A percentile compares a stretch with the other conserved stretches of the same genome.
phyloP scores from a whole-genome alignment of 2,329 filamentous ascomycete genomes.

The Stylonectria norvegica region DNA sequence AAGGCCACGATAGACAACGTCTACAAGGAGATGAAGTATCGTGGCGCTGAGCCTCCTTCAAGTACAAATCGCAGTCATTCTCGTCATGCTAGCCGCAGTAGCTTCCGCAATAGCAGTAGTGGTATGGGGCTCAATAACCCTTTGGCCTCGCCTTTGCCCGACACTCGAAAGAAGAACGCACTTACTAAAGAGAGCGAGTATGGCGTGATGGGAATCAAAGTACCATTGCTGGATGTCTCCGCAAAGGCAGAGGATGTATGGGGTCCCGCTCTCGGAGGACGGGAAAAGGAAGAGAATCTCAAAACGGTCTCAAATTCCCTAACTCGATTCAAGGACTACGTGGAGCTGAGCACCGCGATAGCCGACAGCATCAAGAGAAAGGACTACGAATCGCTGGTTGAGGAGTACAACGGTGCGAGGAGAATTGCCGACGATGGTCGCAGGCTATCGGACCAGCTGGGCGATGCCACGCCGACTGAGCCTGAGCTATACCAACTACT shows the following conservation, averaged over 20 bases:
- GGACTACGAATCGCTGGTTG: slow-evolving; percentile 83
- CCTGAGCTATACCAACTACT: slow-evolving; percentile 81
- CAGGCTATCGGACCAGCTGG: slow-evolving; percentile 57
- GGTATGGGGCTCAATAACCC: slow-evolving; percentile 37
- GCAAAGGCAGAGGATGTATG: slow-evolving; percentile 96
- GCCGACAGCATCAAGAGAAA: slow-evolving; percentile 84
- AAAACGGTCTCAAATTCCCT: slow-evolving; percentile 74
- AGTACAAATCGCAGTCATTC: slow-evolving; percentile 51
- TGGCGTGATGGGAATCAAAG: slow-evolving; percentile 82
- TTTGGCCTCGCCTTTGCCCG: slow-evolving; percentile 39
- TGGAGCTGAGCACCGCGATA: slow-evolving; percentile 75
- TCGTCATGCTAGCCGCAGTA: slow-evolving; percentile 64
- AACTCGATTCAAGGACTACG: slow-evolving; percentile 74
- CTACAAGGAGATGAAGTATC: slow-evolving; percentile 93
- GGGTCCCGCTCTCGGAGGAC: slow-evolving; percentile 87
- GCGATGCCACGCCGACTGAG: slow-evolving; percentile 63
- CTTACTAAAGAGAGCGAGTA: slow-evolving; percentile 90
- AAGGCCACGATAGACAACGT: slow-evolving; percentile 99
- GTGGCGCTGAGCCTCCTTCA: slow-evolving; percentile 53
- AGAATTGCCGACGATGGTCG: slow-evolving; percentile 77
- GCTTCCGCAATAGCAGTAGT: slow-evolving; percentile 54
- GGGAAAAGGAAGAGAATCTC: slow-evolving; percentile 84
- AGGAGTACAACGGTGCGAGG: slow-evolving; percentile 81
- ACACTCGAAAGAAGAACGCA: slow-evolving; percentile 79
- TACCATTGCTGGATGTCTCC: slow-evolving; percentile 80